Evolutionary conservation across 306 rosid genomes (phyloP).

Genomic region (Hippophae gyantsensis): DNA sequence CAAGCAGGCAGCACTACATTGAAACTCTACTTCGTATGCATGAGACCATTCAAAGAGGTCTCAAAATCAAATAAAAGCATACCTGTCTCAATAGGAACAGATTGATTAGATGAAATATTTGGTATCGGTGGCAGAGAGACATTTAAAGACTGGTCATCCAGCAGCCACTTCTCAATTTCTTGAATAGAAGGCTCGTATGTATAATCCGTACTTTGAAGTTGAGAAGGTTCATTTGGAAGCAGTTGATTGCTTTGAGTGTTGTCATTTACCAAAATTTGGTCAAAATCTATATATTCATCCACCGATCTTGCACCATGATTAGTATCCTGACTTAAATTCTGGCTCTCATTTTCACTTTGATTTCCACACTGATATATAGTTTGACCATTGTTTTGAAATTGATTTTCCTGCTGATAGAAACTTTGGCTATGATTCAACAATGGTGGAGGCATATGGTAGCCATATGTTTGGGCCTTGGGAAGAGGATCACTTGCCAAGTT

Average conservation of each 20-base stretch:
- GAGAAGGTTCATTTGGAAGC: constrained; percentile 16
- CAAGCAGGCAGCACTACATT: constrained; percentile 13
- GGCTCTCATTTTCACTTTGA: constrained; percentile 24
- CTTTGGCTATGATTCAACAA: constrained; percentile 14
- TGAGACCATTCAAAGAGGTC: constrained; percentile 27
- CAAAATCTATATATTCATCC: constrained; percentile 19
- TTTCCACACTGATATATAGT: constrained; percentile 18
- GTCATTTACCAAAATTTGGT: constrained; percentile 26
- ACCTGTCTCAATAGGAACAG: constrained; percentile 22
- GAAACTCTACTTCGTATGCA: constrained; percentile 16
- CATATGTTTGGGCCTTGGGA: constrained; percentile 20
- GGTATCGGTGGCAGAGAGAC: constrained; percentile 26
- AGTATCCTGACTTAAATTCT: constrained; percentile 16
- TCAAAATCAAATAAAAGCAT: constrained; percentile 35
- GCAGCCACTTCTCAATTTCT: constrained; percentile 38
- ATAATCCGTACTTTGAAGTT: constrained; percentile 22
- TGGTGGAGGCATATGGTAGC: constrained; percentile 19
- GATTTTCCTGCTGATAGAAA: constrained; percentile 26
- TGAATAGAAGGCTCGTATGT: constrained; percentile 16
- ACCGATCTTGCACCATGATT: constrained; percentile 11
- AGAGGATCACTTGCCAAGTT: constrained; percentile 18
- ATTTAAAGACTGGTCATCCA: constrained; percentile 27
- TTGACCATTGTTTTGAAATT: constrained; percentile 10
- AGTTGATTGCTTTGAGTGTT: constrained; percentile 26
- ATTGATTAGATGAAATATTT: constrained; percentile 34